Conservation (phyloP, 371 early-diverging fungal genomes). For the Mortierella polycephala region DNA sequence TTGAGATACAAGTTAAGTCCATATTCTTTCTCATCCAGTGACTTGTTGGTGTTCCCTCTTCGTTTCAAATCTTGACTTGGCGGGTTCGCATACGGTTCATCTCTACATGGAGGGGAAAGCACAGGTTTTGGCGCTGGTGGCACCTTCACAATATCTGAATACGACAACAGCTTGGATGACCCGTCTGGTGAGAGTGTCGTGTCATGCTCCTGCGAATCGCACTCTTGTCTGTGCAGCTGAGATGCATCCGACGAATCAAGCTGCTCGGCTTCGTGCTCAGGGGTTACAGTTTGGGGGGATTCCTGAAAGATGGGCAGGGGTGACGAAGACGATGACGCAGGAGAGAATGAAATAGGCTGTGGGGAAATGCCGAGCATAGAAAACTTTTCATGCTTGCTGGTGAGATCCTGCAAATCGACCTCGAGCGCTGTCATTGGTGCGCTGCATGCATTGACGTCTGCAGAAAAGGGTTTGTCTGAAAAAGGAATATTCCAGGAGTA, state of each 20-base stretch:
- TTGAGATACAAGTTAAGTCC: conserved; percentile 40
- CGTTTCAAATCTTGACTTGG: conserved; percentile 33
- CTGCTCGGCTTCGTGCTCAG: too few relatives aligned
- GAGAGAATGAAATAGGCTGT: conserved; percentile 8
- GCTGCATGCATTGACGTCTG: not conserved
- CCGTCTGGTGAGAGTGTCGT: not conserved
- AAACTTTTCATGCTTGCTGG: conserved; percentile 13
- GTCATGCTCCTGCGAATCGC: not conserved
- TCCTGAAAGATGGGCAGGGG: not conserved
- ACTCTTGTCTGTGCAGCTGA: too few relatives aligned
- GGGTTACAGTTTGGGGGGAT: not conserved
- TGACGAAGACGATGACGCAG: conserved; percentile 13
- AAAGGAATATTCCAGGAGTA: conserved; percentile 12
- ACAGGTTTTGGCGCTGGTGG: conserved; percentile 9
- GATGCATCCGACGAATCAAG: too few relatives aligned
- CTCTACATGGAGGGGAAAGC: not conserved
- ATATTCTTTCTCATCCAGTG: conserved; percentile 44
- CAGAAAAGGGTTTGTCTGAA: conserved; percentile 1
- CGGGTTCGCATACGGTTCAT: conserved; percentile 3
- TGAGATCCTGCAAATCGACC: not conserved
- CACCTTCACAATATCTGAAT: conserved; percentile 40
- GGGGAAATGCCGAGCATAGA: conserved; percentile 23
- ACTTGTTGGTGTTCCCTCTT: conserved; percentile 47
- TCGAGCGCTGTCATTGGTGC: not conserved
- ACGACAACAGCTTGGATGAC: conserved; percentile 24